These are phyloP conservation scores for Psidium friedrichsthalianum DNA, from an alignment of 345 rosid genomes.

Conservation along the genomic window DNA sequence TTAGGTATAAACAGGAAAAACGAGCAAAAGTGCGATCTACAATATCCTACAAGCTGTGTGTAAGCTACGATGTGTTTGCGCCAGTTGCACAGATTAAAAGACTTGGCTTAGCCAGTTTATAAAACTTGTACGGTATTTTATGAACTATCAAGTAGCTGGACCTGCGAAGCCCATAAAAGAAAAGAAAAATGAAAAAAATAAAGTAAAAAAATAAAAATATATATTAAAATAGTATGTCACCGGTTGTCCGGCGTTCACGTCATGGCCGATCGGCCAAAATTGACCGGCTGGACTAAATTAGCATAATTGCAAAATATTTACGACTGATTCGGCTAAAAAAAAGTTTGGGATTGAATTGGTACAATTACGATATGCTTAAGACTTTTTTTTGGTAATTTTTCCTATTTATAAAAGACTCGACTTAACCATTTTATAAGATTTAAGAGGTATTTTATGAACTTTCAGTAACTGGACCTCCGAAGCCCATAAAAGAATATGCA, in stretches of 20 bases:
- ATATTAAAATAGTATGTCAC: too few species aligned
- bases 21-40: background rate
- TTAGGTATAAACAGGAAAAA: background rate
- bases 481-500: background rate
- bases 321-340: too few species aligned
- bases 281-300: too few species aligned
- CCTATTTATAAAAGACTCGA: background rate
- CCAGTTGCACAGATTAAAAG: background rate
- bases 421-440: background rate
- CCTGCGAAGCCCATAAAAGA: background rate
- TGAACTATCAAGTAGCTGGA: background rate
- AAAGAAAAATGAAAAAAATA: too few species aligned
- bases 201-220: too few species aligned
- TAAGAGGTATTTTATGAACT: background rate
- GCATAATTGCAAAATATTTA: too few species aligned
- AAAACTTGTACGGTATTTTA: background rate
- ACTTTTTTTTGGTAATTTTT: too few species aligned
- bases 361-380: too few species aligned
- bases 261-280: too few species aligned
- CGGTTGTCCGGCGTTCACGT: too few species aligned
- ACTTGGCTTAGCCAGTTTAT: background rate
- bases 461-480: background rate
- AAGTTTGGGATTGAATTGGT: too few species aligned
- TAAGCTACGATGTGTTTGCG: background rate
- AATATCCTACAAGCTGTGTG: background rate